A percentile compares a stretch with the other conserved stretches of the same genome.
Evolutionary conservation across 371 early-diverging fungal species (phyloP).

Genomic region (Lichtheimia corymbifera): DNA sequence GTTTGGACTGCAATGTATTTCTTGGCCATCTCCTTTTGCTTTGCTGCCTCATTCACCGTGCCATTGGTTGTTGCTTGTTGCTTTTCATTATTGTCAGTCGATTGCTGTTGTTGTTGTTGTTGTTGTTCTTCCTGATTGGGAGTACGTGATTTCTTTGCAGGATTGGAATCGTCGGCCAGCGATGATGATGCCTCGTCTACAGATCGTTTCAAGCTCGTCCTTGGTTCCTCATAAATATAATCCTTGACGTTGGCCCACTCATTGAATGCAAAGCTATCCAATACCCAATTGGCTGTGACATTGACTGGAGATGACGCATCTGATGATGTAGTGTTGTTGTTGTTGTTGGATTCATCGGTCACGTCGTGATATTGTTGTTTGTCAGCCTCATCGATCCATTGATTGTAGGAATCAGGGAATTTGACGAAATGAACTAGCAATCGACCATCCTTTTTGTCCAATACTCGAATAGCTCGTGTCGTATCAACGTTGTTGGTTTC

Average conservation of each 20-base stretch:
- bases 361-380: conserved; percentile 22
- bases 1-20: conserved; percentile 73
- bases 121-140: neutral
- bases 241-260: conserved; percentile 81
- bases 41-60: conserved; percentile 1
- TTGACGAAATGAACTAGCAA: conserved; percentile 69
- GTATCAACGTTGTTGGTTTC: conserved; percentile 31
- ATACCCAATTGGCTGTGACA: conserved; percentile 68
- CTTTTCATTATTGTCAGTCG: conserved; percentile 11
- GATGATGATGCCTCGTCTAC: conserved; percentile 21
- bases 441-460: conserved; percentile 45
- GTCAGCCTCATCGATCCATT: conserved; percentile 56
- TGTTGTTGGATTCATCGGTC: conserved; percentile 17
- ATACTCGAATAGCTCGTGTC: conserved; percentile 23
- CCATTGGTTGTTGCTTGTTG: conserved; percentile 21
- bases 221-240: conserved; percentile 35
- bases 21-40: conserved; percentile 63
- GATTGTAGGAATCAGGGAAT: conserved; percentile 76
- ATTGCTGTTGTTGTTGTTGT: conserved; percentile 7
- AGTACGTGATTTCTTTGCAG: conserved; percentile 16
- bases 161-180: conserved; percentile 10
- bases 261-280: conserved; percentile 66
- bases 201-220: conserved; percentile 23
- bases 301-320: conserved; percentile 56
- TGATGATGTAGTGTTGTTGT: conserved; percentile 23